Percentiles rank a stretch among this genome's conserved stretches.
Evolutionary conservation across 2,329 filamentous ascomycete species (phyloP).

Genomic region (Cladorrhinum sp.): DNA sequence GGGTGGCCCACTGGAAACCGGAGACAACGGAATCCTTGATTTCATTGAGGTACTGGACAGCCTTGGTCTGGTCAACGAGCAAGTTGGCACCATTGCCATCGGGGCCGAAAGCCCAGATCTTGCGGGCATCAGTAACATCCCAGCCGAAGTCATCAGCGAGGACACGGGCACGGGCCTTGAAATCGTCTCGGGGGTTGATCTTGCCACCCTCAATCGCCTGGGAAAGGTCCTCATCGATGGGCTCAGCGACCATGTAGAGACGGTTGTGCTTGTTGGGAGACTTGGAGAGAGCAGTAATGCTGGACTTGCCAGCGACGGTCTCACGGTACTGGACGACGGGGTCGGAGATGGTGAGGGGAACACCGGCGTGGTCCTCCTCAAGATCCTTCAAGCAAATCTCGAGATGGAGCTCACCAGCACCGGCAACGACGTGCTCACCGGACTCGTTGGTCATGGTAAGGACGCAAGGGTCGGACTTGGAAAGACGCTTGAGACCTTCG

Average conservation of each 20-base stretch:
- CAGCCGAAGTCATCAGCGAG: conserved; percentile 96
- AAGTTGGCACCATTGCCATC: conserved; percentile 98
- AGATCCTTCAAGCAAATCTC: conserved; percentile 99
- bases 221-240: conserved; percentile 86
- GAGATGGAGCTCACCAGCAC: conserved; percentile 98
- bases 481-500: conserved; percentile 99
- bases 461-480: conserved; percentile 99
- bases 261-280: conserved; percentile 99
- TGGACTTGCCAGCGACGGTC: conserved; percentile 79
- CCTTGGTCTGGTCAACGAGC: conserved; percentile 99
- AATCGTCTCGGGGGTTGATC: conserved; percentile 93
- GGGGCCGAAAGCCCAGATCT: conserved; percentile 99
- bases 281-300: conserved; percentile 97
- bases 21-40: conserved; percentile 99
- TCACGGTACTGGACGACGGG: conserved; percentile 99
- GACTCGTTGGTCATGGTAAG: conserved; percentile 84
- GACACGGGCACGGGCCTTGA: conserved; percentile 96
- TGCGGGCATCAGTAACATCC: conserved; percentile 99
- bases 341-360: conserved; percentile 96
- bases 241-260: conserved; percentile 92
- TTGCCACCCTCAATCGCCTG: conserved; percentile 88
- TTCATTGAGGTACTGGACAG: conserved; percentile 99
- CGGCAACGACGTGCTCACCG: conserved; percentile 98
- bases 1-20: conserved; percentile 99
- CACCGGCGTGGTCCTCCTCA: conserved; percentile 97